Evolutionary conservation across 768 basidiomycete species (phyloP), one percentile per base, ranked within the genome.

Genomic region (Termitomyces eurrhizus): DNA sequence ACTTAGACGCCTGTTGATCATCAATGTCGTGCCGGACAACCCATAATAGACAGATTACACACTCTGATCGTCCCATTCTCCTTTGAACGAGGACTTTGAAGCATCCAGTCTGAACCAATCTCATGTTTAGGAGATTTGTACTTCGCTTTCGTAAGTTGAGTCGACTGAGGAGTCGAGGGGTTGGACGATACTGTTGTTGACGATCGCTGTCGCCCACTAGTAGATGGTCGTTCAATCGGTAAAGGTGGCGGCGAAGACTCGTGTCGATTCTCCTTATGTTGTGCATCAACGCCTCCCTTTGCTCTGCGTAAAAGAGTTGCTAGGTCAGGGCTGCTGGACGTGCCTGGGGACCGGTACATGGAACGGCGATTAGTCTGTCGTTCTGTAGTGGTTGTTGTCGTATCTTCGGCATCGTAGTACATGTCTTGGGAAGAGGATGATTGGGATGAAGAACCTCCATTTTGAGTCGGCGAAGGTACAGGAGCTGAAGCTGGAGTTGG

Each of bases 311-410:
- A 72, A 56, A 97, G 80, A 11, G 92, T 94, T 4, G 92, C 92
- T 24, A 97, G 80, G 74, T 98, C 95, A 32, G 95, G 95, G 69
- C 90, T 93, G 66, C 90, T 92, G 37, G 93, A 90, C 8, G 93
- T 95, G 46, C 93, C 95, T 12, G 90, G 82, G 21, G 91, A 89
- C 59, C 95, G 82, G 71, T 94, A 95, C 77, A 97, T 84, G 63
- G 90, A 92, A 53, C 92, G 83, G 49, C 92, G 83, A 71, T 90
- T 90, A 8, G 83, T 84, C 67, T 88, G 86, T 67, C 84, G 80
- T 66, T 89, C 88, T n/a, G 73, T 71, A 11, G 73, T 66, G 16
- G 52, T 44, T 26, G 55, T 36, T 24, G 55, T 33, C 9, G 61
- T 53, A 69, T 89, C 87, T 62, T 88, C 86, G 39, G 82, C 78